Evolutionary conservation across 164 flowering plant genomes (phyloP).

Genomic region (Santalum album): DNA sequence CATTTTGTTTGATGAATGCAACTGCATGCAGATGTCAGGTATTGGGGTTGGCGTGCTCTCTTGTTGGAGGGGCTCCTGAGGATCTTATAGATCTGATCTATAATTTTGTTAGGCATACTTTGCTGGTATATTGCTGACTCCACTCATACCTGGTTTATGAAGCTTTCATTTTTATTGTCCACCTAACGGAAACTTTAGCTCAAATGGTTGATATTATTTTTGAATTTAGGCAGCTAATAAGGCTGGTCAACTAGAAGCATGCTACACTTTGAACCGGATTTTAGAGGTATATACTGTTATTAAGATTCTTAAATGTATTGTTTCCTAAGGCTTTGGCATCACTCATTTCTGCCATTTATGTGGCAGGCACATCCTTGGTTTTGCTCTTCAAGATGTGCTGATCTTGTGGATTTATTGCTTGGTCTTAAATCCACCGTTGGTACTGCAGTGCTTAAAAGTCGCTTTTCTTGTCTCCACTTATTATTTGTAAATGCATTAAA

Average conservation of each 20-base stretch:
- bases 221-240: conserved; percentile 34
- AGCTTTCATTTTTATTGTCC: not conserved
- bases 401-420: conserved; percentile 51
- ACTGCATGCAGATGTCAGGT: conserved; percentile 49
- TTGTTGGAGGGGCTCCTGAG: conserved; percentile 65
- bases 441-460: conserved; percentile 33
- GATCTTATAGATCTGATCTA: conserved; percentile 60
- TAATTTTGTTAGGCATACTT: conserved; percentile 26
- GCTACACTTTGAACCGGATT: conserved; percentile 49
- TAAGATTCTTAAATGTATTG: not conserved
- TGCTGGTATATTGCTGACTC: conserved; percentile 38
- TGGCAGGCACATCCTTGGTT: conserved; percentile 72
- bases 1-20: not conserved
- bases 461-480: conserved; percentile 51
- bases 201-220: conserved; percentile 2
- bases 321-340: not conserved
- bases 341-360: conserved; percentile 5
- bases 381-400: conserved; percentile 45
- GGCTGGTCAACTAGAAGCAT: conserved; percentile 40
- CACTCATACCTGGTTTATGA: not conserved
- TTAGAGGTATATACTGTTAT: conserved; percentile 48
- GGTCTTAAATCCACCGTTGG: conserved; percentile 42
- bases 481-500: conserved; percentile 51
- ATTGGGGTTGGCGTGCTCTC: conserved; percentile 57
- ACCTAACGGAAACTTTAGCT: not conserved